Conservation (phyloP, 2,329 filamentous ascomycete genomes). For the Aspergillus pseudoviridinutans region DNA sequence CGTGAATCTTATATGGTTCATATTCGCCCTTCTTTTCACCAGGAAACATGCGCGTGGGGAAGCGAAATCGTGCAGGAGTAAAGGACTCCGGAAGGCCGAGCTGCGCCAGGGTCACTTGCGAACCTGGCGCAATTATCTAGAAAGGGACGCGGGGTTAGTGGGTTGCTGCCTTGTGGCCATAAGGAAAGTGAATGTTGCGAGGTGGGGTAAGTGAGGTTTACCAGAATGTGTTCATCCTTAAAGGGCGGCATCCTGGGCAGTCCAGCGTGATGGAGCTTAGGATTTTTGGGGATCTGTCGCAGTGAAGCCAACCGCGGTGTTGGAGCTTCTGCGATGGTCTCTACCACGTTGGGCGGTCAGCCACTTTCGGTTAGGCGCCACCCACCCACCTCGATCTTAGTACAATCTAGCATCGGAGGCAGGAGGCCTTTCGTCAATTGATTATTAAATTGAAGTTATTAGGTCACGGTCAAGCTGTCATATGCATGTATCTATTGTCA, state of each 20-base stretch:
- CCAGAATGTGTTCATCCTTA: constrained; percentile 51
- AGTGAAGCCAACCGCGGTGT: constrained; percentile 16
- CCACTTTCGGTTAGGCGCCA: constrained; percentile 23
- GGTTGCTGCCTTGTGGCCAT: not conserved
- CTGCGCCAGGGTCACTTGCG: constrained; percentile 85
- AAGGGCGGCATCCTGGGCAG: constrained; percentile 45
- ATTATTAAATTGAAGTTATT: not conserved
- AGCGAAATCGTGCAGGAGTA: constrained; percentile 79
- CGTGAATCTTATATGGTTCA: constrained; percentile 75
- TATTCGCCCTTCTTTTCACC: constrained; percentile 72
- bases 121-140: constrained; percentile 62
- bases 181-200: not conserved
- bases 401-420: not conserved
- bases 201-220: constrained; percentile 24
- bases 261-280: constrained; percentile 7
- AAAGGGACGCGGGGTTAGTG: constrained; percentile 3
- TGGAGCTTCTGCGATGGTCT: constrained; percentile 11
- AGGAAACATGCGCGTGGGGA: constrained; percentile 90
- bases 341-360: constrained; percentile 12
- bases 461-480: not conserved
- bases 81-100: constrained; percentile 85
- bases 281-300: constrained; percentile 12
- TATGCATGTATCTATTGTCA: not conserved
- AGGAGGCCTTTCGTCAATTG: not conserved
- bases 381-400: not conserved